Base-by-base conservation (phyloP, 1,139 yeast genomes). In the Kluyveromyces sp. region DNA sequence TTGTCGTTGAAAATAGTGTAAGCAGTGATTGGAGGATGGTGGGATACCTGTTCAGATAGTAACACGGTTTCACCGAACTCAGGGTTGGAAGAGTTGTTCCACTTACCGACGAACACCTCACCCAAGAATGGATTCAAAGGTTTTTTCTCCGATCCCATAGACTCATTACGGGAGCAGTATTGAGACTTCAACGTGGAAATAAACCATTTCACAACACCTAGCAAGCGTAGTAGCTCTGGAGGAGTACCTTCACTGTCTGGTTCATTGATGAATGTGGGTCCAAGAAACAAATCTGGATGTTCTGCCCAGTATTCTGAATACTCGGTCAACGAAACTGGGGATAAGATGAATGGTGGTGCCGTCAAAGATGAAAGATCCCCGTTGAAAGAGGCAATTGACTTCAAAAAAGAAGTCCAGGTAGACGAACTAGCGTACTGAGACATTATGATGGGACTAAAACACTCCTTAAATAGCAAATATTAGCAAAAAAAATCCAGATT, bases 301-400 rank as follows among this genome's bases (percentile, higher is more conserved):
- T 89, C 96, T 43, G 90, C 84, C 95, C 94, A 84, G 64, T 88
- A 92, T 65, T 87, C 92, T 21, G 96, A 84, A 68, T 86, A 92
- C 69, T 92, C 98, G 30, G 81, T 79, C 58, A 88, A 74, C 3
- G 97, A 90, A 5, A 86, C 83, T 28, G 96, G 90, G 7, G 96
- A 87, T 52, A 92, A 74, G 57, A 92, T 92, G 68, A 92, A 92
- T n/a, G 98, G 97, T 29, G 98, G 98, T 2, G 98, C 98, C 2
- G 98, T 89, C 61, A 92, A 71, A 2, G 96, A 82, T 21, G 96
- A 86, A 55, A 92, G 72, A 64, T 92, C 98, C 37, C 98, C 98
- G 57, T 90, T 89, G 68, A 87, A 92, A 10, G 95, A 80, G 37
- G 97, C 95, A 59, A 92, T 80, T 46, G 96, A 87, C 69, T 88